Conservation (phyloP, 2,329 filamentous ascomycete genomes). For the Aspergillus quadricinctus region DNA sequence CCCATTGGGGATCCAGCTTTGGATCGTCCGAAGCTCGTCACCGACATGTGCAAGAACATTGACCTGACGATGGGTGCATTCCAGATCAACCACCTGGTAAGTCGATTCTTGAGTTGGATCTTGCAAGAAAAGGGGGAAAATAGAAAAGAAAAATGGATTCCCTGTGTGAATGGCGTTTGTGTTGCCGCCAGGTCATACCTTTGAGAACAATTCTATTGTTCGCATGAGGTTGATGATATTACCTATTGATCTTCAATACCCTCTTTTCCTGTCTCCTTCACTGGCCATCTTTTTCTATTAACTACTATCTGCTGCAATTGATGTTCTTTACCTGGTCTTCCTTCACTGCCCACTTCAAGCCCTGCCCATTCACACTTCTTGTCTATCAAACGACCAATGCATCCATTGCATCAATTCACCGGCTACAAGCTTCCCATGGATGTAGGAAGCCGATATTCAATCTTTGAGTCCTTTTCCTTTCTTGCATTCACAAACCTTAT, state of each 20-base stretch:
- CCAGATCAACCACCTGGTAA: constrained; percentile 20
- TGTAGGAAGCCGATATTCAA: constrained; percentile 15
- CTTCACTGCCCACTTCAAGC: not conserved
- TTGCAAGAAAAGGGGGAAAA: not conserved
- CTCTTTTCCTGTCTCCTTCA: not conserved
- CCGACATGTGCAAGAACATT: constrained; percentile 21
- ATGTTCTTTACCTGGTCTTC: not conserved
- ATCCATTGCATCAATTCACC: constrained; percentile 14
- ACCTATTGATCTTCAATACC: not conserved
- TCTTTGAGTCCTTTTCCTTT: constrained; percentile 1
- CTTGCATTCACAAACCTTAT: constrained; percentile 1
- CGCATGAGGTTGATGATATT: not conserved
- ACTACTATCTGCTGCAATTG: not conserved
- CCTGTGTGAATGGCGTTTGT: not conserved
- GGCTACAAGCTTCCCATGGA: constrained; percentile 4
- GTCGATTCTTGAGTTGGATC: constrained; percentile 6
- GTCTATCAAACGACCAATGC: constrained; percentile 8
- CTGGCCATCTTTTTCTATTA: not conserved
- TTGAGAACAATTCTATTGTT: not conserved
- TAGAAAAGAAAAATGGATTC: not conserved
- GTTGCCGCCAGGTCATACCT: not conserved
- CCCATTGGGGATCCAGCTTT: constrained; percentile 17
- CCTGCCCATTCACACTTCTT: constrained; percentile 8
- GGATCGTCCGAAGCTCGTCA: constrained; percentile 14
- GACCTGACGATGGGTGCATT: constrained; percentile 22